Evolutionary conservation across 73 alveolate genomes (phyloP).

Genomic region (Symbiodinium natans): DNA sequence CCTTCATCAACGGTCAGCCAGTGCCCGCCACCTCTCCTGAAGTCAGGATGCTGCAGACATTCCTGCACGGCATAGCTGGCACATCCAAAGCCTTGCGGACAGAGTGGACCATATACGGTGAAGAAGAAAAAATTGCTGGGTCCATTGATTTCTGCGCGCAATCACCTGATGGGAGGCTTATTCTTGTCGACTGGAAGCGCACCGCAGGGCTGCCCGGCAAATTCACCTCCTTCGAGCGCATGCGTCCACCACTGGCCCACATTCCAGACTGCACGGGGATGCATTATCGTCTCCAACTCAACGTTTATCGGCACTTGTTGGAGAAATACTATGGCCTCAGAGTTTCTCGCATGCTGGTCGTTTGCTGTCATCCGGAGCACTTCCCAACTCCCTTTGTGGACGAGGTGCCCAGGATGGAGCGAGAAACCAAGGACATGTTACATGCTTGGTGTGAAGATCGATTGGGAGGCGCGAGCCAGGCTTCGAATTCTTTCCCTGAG

Average conservation of each 20-base stretch:
- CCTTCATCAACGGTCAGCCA: not conserved
- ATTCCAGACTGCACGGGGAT: constrained; percentile 14
- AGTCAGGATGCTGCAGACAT: not conserved
- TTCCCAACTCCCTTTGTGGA: constrained; percentile 5
- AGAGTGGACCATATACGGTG: constrained; percentile 49
- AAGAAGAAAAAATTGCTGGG: constrained; percentile 27
- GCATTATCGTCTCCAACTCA: constrained; percentile 42
- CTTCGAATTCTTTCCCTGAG: no score
- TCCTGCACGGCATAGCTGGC: not conserved
- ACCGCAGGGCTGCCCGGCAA: not conserved
- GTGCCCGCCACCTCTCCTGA: not conserved
- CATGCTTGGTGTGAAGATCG: no score
- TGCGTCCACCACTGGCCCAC: not conserved
- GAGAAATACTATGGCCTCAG: not conserved
- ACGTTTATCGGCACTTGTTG: not conserved
- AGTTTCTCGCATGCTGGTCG: not conserved
- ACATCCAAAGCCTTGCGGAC: constrained; percentile 34
- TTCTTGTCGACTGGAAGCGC: constrained; percentile 44
- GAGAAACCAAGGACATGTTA: no score
- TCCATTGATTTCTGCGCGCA: constrained; percentile 21
- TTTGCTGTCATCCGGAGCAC: constrained; percentile 9
- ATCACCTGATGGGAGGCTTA: not conserved
- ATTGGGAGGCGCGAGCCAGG: no score
- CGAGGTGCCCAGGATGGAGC: not conserved
- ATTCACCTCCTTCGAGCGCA: not conserved